These are phyloP conservation scores for Fusarium heterosporum DNA, from an alignment of 2,329 filamentous ascomycete genomes.

Conservation along the genomic window DNA sequence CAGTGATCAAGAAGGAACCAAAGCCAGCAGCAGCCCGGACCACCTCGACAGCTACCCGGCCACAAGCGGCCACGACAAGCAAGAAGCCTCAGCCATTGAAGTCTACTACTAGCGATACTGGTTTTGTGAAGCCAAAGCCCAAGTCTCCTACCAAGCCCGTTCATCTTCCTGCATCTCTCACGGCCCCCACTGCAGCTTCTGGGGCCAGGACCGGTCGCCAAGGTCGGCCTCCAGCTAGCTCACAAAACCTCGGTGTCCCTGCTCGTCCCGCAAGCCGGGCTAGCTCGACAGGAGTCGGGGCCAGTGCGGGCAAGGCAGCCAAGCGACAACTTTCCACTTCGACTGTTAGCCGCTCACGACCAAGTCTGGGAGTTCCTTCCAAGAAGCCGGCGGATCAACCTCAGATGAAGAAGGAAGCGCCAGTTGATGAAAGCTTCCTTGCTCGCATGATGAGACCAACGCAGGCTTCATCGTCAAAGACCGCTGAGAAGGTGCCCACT, in stretches of 20 bases:
- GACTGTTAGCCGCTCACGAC: constrained; percentile 58
- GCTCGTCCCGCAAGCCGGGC: constrained; percentile 61
- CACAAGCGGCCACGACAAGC: constrained; percentile 49
- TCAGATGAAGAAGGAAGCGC: constrained; percentile 63
- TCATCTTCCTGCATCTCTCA: constrained; percentile 74
- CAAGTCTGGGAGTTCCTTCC: constrained; percentile 68
- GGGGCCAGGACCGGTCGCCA: constrained; percentile 65
- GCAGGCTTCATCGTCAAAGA: constrained; percentile 74
- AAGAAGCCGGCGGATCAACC: constrained; percentile 57
- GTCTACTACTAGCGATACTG: constrained; percentile 54
- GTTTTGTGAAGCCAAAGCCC: constrained; percentile 68
- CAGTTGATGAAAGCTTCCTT: constrained; percentile 77
- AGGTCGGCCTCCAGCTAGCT: constrained; percentile 50
- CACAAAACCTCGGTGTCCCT: constrained; percentile 49
- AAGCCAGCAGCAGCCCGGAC: constrained; percentile 43
- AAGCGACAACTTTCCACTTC: constrained; percentile 62
- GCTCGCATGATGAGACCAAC: constrained; percentile 87
- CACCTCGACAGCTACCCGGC: constrained; percentile 44
- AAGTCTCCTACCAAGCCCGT: constrained; percentile 78
- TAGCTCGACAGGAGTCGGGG: constrained; percentile 51
- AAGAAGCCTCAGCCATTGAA: constrained; percentile 61
- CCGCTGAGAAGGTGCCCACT: constrained; percentile 68
- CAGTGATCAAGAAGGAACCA: constrained; percentile 52
- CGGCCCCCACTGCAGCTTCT: constrained; percentile 76
- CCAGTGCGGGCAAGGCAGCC: constrained; percentile 49